Evolutionary conservation across 345 rosid genomes (phyloP).

Genomic region (Psidium guajava): DNA sequence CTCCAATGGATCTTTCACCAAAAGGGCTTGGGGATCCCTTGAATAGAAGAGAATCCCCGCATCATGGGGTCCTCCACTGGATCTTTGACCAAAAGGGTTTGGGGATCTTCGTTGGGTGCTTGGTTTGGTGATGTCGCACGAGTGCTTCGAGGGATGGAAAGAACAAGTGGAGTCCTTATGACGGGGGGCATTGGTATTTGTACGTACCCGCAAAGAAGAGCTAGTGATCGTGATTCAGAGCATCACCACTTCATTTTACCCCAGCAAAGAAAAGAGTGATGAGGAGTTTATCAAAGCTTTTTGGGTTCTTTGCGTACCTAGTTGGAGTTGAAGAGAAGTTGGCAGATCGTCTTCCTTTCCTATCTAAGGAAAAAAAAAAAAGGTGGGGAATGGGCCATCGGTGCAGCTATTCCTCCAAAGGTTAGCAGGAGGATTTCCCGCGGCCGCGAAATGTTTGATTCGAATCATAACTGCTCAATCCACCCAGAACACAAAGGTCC

Average conservation of each 20-base stretch:
- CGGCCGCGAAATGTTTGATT: too few relatives aligned
- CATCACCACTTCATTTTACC: not conserved
- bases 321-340: not conserved
- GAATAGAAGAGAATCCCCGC: too few relatives aligned
- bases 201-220: not conserved
- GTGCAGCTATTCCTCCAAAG: not conserved
- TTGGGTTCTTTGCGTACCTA: not conserved
- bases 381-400: not conserved
- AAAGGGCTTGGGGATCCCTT: too few relatives aligned
- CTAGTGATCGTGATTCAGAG: not conserved
- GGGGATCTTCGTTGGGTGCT: not conserved
- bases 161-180: not conserved
- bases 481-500: not conserved
- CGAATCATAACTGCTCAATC: not conserved
- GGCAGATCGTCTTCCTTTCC: not conserved
- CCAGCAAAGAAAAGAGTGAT: not conserved
- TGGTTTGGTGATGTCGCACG: not conserved
- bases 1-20: too few relatives aligned
- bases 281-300: not conserved
- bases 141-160: not conserved
- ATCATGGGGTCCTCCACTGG: not conserved
- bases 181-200: not conserved
- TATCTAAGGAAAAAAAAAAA: too few relatives aligned
- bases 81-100: not conserved
- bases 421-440: too few relatives aligned